Evolutionary conservation across 306 rosid genomes (phyloP).

Genomic region (Medicago truncatula): DNA sequence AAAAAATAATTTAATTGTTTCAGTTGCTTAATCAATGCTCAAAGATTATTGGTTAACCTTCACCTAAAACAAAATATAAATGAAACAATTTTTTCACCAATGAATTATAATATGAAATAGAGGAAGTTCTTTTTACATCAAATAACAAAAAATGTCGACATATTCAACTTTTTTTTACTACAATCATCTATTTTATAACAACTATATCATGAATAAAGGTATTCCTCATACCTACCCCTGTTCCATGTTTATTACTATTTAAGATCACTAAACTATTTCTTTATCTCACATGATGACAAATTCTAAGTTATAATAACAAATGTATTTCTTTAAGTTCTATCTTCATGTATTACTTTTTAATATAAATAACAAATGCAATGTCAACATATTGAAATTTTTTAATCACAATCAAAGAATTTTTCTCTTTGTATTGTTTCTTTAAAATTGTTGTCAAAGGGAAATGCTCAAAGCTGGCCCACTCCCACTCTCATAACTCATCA

Average conservation of each 20-base stretch:
- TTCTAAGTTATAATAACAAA: not conserved
- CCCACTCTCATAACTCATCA: not conserved
- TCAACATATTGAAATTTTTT: not conserved
- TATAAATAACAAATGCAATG: not conserved
- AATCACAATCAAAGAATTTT: not conserved
- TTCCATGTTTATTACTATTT: not conserved
- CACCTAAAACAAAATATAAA: too few relatives aligned
- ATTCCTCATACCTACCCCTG: not conserved
- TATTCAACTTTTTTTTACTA: too few relatives aligned
- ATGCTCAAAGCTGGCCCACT: conserved; percentile 1
- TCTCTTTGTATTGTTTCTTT: not conserved
- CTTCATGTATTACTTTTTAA: not conserved
- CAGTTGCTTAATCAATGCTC: too few relatives aligned
- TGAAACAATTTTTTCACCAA: too few relatives aligned
- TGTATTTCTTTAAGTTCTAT: not conserved
- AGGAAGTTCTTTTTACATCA: too few relatives aligned
- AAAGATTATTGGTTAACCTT: too few relatives aligned
- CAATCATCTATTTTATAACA: not conserved
- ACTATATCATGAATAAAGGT: not conserved
- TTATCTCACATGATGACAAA: not conserved
- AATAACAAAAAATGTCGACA: not conserved
- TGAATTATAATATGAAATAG: too few relatives aligned
- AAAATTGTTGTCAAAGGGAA: not conserved
- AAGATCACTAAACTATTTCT: not conserved
- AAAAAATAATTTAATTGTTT: too few relatives aligned